A percentile compares a stretch with the other conserved stretches of the same genome.
phyloP scores from a whole-genome alignment of 2,329 filamentous ascomycete species.

The Fusarium domesticum region DNA sequence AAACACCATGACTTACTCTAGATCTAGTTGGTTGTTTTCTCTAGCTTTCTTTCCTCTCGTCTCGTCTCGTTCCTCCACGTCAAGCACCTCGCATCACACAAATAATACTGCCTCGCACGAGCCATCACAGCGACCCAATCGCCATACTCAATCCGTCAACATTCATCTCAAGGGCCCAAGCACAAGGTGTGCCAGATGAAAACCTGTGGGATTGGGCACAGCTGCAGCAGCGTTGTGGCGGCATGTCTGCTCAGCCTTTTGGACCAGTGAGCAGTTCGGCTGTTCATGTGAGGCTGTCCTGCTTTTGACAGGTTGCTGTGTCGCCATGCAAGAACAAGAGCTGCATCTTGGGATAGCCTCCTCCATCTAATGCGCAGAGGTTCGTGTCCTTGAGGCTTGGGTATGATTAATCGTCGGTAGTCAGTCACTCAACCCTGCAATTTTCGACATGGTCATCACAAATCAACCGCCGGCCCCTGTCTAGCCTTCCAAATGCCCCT shows the following conservation, averaged over 20 bases:
- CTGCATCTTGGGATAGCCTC: constrained; percentile 17
- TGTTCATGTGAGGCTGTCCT: constrained; percentile 22
- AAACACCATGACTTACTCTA: constrained; percentile 8
- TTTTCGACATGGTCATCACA: neutral
- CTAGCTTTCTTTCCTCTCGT: constrained; percentile 14
- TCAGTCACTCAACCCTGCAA: too few relatives aligned
- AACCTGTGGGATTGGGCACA: constrained; percentile 30
- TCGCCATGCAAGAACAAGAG: constrained; percentile 30
- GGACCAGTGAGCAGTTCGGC: neutral
- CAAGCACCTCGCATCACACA: constrained; percentile 17
- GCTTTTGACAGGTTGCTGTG: constrained; percentile 27
- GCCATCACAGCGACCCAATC: constrained; percentile 13
- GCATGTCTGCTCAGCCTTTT: constrained; percentile 1
- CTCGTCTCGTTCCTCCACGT: constrained; percentile 6
- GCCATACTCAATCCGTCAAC: constrained; percentile 17
- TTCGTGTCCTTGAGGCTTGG: neutral
- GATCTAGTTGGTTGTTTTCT: constrained; percentile 4
- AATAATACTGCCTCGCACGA: constrained; percentile 16
- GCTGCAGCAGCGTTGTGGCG: constrained; percentile 24
- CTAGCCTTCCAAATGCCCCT: neutral
- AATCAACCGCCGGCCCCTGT: too few relatives aligned
- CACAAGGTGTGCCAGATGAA: constrained; percentile 17
- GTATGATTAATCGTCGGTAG: too few relatives aligned
- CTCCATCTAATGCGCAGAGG: constrained; percentile 6
- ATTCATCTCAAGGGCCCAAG: constrained; percentile 6